Percentiles rank a stretch among this genome's conserved stretches.
phyloP scores from a whole-genome alignment of 805 yeast species.

The Ogataea thermomethanolica region DNA sequence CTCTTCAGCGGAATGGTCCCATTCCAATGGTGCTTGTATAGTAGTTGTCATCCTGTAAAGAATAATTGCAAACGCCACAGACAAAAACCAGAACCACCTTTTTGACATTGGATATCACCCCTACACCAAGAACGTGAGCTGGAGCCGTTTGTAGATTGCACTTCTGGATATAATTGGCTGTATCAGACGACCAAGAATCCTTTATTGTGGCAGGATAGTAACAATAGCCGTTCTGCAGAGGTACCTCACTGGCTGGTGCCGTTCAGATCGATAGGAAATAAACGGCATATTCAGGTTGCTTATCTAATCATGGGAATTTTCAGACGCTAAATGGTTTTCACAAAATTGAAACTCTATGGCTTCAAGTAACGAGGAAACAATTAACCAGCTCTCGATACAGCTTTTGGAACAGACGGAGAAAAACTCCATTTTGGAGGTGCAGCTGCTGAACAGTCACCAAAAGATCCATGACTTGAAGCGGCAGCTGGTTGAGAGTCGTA shows the following conservation, averaged over 20 bases:
- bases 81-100: conserved; percentile 6
- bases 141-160: too few species aligned
- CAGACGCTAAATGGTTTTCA: neutral
- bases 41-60: neutral
- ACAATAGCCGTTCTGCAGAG: too few species aligned
- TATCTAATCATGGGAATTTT: neutral
- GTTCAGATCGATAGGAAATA: too few species aligned
- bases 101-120: conserved; percentile 3
- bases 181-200: too few species aligned
- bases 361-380: conserved; percentile 7
- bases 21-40: conserved; percentile 45
- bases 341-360: neutral
- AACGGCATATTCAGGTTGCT: neutral
- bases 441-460: conserved; percentile 26
- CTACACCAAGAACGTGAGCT: conserved; percentile 2
- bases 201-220: too few species aligned
- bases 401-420: conserved; percentile 28
- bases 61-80: conserved; percentile 1
- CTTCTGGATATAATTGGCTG: too few species aligned
- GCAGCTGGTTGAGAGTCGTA: conserved; percentile 30
- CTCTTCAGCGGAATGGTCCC: conserved; percentile 58
- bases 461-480: conserved; percentile 34
- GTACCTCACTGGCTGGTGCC: too few species aligned
- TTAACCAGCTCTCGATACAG: conserved; percentile 26
- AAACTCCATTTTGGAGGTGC: conserved; percentile 25